phyloP scores from a whole-genome alignment of 169 alveolate genomes.

The Cyclospora cayetanensis region DNA sequence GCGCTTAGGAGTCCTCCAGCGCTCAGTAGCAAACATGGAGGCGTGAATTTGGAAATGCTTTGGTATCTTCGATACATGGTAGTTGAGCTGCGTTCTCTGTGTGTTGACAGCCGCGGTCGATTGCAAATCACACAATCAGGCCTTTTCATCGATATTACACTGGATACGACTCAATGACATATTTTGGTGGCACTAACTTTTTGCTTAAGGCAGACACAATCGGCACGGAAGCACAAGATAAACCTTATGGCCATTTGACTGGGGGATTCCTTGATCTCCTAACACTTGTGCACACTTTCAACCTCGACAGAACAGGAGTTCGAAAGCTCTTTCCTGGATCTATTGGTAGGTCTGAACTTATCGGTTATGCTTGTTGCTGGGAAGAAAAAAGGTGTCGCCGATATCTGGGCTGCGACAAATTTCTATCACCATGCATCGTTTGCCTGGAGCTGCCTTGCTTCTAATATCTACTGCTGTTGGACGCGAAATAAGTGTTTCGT shows the following conservation, averaged over 20 bases:
- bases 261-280: constrained; percentile 46
- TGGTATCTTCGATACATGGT: too few species aligned
- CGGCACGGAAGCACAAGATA: constrained; percentile 32
- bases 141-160: background rate
- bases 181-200: constrained; percentile 29
- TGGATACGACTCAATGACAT: constrained; percentile 22
- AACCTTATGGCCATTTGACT: constrained; percentile 33
- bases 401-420: too few species aligned
- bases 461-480: background rate
- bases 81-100: background rate
- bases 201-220: constrained; percentile 15
- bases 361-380: background rate
- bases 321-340: constrained; percentile 29
- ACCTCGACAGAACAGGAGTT: constrained; percentile 5
- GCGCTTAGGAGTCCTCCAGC: too few species aligned
- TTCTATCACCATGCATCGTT: too few species aligned
- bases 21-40: too few species aligned
- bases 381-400: background rate
- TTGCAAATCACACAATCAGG: background rate
- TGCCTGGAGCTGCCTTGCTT: too few species aligned
- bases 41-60: too few species aligned
- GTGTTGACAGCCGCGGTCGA: constrained; percentile 21
- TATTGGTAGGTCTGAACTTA: background rate
- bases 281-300: constrained; percentile 37
- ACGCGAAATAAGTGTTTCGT: background rate